Percentiles rank a stretch among this genome's conserved stretches.
These are phyloP conservation scores for Neoscytalidium dimidiatum DNA, from an alignment of 2,329 filamentous ascomycete species.

Conservation along the genomic window DNA sequence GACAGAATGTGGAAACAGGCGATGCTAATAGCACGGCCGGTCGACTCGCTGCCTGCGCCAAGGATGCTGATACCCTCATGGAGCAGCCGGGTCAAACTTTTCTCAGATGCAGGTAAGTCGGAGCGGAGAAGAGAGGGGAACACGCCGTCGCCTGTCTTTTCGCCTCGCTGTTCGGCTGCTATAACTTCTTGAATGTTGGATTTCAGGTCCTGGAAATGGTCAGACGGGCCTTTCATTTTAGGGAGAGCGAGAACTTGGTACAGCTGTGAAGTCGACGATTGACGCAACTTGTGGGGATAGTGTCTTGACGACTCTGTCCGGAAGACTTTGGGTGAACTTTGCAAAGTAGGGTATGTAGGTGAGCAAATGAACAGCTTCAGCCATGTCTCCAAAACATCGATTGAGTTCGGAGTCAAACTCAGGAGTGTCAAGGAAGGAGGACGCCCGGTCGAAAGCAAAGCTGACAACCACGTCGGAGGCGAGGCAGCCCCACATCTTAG, in stretches of 20 bases:
- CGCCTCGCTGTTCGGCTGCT: background rate
- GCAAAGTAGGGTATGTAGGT: background rate
- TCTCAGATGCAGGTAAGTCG: slow-evolving; percentile 25
- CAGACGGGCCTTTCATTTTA: too few relatives aligned
- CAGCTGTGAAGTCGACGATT: background rate
- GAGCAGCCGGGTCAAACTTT: background rate
- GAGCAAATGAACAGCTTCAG: background rate
- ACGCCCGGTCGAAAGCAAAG: background rate
- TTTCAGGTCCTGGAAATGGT: too few relatives aligned
- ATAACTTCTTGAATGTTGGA: too few relatives aligned
- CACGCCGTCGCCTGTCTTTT: background rate
- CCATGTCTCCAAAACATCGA: background rate
- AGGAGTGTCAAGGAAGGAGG: background rate
- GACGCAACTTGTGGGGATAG: background rate
- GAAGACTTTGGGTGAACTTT: background rate
- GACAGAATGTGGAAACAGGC: slow-evolving; percentile 20
- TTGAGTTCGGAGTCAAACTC: background rate
- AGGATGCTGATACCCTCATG: background rate
- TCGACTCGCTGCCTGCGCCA: too few relatives aligned
- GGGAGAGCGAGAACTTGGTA: background rate
- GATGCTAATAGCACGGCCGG: too few relatives aligned
- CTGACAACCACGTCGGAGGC: background rate
- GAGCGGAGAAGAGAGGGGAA: background rate
- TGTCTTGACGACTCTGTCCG: background rate
- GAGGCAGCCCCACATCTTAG: background rate